Base-by-base conservation (phyloP, 2,329 filamentous ascomycete genomes). In the Ustilaginoidea virens region DNA sequence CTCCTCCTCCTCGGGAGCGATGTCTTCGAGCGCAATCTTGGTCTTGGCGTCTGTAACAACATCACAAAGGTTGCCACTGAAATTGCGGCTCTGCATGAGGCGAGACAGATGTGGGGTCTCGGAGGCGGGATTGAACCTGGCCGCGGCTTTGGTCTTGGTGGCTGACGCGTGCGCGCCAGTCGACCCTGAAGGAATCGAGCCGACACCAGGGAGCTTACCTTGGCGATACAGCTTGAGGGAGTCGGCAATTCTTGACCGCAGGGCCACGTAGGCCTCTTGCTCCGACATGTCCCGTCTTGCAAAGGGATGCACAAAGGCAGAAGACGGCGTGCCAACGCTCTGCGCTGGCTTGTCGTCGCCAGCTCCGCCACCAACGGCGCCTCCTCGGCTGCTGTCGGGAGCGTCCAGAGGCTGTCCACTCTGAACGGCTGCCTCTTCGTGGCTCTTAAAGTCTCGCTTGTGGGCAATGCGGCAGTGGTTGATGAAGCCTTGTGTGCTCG, bases 381-480 rank as follows among this genome's bases (percentile, higher is more conserved):
- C 32, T 15, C 33, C 33, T 27, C 15, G 5, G 7, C 13, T 12
- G 13, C 14, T 17, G 31, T 48, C 41, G 2, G 39, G 32, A 7
- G 39, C 36, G 13, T 92, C 80, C 33, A 93, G 72, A 9, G 79
- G 73, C 40, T 86, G 76, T 29, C 90, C 90, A 42, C 83, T 92
- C 34, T 80, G 79, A 32, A 86, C 67, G 19, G 87, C 90, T 36
- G 90, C 90, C 45, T 86, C 82, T 51, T 96, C 87, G 46, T 98
- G 90, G 43, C 83, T 94, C 56, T 92, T 87, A 61, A 86, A 96
- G 38, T 92, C 85, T 34, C 82, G 70, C 48, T 79, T 80, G 56
- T 98, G 90, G 16, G 86, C 85, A 43, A 98, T 96, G 33, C 90
- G 83, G 50, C 87, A 96, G 49, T 98, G 90, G 48, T 98, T 98